These are phyloP conservation scores for Cordia subcordata DNA, from an alignment of 257 asterid genomes.

Conservation along the genomic window DNA sequence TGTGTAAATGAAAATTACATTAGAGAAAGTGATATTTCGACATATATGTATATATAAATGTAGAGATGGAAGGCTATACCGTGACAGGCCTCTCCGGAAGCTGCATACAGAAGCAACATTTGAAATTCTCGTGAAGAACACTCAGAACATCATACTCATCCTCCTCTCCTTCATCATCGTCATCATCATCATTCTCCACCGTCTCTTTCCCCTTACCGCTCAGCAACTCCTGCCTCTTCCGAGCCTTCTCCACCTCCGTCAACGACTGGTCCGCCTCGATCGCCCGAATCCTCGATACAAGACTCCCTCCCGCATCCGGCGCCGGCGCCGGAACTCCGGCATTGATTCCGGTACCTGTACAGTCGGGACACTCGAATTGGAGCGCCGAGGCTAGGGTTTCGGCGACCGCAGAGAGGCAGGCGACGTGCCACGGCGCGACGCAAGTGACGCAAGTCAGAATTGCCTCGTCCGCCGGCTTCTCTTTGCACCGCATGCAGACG, in stretches of 20 bases:
- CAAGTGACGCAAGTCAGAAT: conserved; percentile 60
- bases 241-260: conserved; percentile 66
- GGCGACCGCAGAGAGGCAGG: conserved; percentile 38
- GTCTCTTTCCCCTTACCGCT: conserved; percentile 32
- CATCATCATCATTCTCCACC: conserved; percentile 18
- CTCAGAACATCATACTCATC: conserved; percentile 41
- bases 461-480: conserved; percentile 35
- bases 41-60: neutral
- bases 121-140: conserved; percentile 54
- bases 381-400: conserved; percentile 26
- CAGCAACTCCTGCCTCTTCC: conserved; percentile 50
- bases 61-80: conserved; percentile 29
- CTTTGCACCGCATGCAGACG: conserved; percentile 66
- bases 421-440: conserved; percentile 79
- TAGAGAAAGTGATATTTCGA: neutral
- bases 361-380: conserved; percentile 65
- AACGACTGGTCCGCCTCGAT: conserved; percentile 57
- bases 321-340: conserved; percentile 44
- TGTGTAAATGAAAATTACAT: neutral
- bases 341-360: conserved; percentile 53
- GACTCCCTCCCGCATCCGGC: conserved; percentile 28
- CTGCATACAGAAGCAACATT: conserved; percentile 72
- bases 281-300: conserved; percentile 50
- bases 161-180: conserved; percentile 19
- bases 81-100: conserved; percentile 87